Conservation (phyloP, 805 yeast genomes). For the Citeromyces matritensis region DNA sequence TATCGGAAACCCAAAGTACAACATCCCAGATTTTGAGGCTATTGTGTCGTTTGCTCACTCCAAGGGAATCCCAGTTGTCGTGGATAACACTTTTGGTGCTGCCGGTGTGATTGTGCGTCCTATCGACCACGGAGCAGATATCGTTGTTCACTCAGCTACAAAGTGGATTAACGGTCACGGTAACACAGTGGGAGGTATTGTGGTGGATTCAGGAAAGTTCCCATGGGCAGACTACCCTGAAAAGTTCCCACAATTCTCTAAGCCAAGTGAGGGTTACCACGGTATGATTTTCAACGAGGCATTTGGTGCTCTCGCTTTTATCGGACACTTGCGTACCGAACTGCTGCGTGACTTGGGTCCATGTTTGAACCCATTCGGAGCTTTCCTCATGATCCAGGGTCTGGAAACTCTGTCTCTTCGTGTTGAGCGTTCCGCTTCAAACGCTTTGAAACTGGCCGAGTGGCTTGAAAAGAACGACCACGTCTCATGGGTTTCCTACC, state of each 20-base stretch:
- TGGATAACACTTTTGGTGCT: slow-evolving; percentile 94
- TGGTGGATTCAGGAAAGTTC: slow-evolving; percentile 85
- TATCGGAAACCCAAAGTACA: slow-evolving; percentile 86
- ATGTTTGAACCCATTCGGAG: slow-evolving; percentile 71
- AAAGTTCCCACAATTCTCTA: slow-evolving; percentile 80
- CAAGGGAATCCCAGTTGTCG: slow-evolving; percentile 80
- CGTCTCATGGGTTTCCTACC: slow-evolving; percentile 84
- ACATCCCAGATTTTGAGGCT: slow-evolving; percentile 80
- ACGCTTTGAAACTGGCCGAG: slow-evolving; percentile 69
- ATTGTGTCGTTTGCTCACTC: slow-evolving; percentile 68
- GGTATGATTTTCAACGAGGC: slow-evolving; percentile 75
- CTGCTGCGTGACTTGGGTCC: slow-evolving; percentile 89
- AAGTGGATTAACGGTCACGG: slow-evolving; percentile 99
- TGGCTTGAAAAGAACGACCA: slow-evolving; percentile 51
- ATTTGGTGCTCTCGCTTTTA: slow-evolving; percentile 67
- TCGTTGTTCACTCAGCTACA: slow-evolving; percentile 88
- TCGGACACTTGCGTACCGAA: slow-evolving; percentile 71
- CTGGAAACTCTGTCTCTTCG: slow-evolving; percentile 88
- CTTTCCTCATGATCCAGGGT: slow-evolving; percentile 82
- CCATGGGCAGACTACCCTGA: slow-evolving; percentile 80
- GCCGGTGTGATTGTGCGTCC: slow-evolving; percentile 86
- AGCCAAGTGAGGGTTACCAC: slow-evolving; percentile 90
- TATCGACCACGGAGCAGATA: slow-evolving; percentile 80
- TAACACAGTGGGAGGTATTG: slow-evolving; percentile 83
- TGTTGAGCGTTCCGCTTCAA: slow-evolving; percentile 81